A percentile compares a stretch with the other conserved stretches of the same genome.
Evolutionary conservation across 164 flowering plant species (phyloP).

Genomic region (Vitis amurensis): DNA sequence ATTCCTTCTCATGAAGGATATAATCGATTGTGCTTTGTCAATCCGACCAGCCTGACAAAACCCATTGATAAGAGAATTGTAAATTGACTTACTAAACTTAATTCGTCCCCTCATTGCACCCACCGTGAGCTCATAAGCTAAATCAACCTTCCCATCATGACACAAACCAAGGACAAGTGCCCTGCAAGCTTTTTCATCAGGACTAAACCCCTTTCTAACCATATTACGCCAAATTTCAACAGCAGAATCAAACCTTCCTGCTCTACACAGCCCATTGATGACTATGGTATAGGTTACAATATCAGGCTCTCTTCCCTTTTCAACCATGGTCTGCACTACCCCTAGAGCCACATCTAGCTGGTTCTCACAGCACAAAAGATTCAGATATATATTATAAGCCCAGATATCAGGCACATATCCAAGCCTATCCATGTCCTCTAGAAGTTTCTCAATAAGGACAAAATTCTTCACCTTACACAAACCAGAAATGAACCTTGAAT

Average conservation of each 20-base stretch:
- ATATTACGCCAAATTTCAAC: conserved; percentile 69
- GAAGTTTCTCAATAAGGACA: conserved; percentile 44
- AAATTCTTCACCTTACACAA: conserved; percentile 66
- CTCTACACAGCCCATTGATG: conserved; percentile 63
- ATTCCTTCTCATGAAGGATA: conserved; percentile 67
- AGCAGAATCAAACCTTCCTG: conserved; percentile 46
- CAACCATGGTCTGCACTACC: conserved; percentile 52
- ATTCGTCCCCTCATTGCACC: conserved; percentile 47
- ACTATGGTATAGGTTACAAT: conserved; percentile 78
- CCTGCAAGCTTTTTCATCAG: conserved; percentile 72
- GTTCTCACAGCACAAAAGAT: conserved; percentile 61
- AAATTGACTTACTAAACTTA: conserved; percentile 45
- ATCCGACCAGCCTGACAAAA: conserved; percentile 67
- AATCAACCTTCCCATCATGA: conserved; percentile 70
- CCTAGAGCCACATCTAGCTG: conserved; percentile 53
- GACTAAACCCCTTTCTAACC: conserved; percentile 51
- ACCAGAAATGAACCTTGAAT: conserved; percentile 77
- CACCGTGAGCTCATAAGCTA: conserved; percentile 80
- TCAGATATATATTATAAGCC: conserved; percentile 75
- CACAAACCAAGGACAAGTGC: conserved; percentile 76
- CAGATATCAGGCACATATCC: conserved; percentile 72
- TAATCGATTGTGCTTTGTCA: conserved; percentile 75
- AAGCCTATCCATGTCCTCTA: conserved; percentile 65
- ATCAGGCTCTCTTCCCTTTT: conserved; percentile 73
- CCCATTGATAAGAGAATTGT: conserved; percentile 80